Base-by-base conservation (phyloP, 116 monocot genomes). In the Iris pallida region DNA sequence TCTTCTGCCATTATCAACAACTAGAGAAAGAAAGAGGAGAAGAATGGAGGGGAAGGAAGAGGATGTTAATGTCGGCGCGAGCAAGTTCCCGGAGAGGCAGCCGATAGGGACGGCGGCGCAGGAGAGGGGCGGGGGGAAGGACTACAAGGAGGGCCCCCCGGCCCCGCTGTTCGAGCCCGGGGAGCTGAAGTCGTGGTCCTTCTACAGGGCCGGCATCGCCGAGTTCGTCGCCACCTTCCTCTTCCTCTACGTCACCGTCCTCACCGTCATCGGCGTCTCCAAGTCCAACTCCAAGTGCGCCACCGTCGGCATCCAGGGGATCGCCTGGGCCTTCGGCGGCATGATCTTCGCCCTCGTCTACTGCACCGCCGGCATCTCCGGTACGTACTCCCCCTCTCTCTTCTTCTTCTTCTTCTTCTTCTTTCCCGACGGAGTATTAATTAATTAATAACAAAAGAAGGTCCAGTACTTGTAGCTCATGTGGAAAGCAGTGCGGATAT, bases 281-380 rank as follows among this genome's bases (percentile, higher is more conserved):
- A 87, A 78, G 19, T 63, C 76, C 16, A 3, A 13, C 12, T 42
- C 44, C 67, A 83, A 83, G 80, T 87, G 87, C 71, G 41, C 71
- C 11, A 86, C 86, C 13, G 86, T 86, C 4, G 86, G 86, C 4
- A 80, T 86, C 57, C 86, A 86, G 66, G 87, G 87, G 10, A 78
- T 91, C 64, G 83, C 87, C n/a, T 87, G 87, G 87, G 67, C 87
- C 45, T 87, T 83, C 68, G 87, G 87, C 11, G 87, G 87, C 57
- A 87, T 87, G 87, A 87, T 87, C 61, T 87, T 87, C 74, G 66
- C 80, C 68, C 83, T 87, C 65, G 87, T 87, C 64, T 87, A 87
- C 80, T 83, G 83, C 83, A 87, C 80, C 69, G 83, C 87, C 64
- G 83, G 83, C 47, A 83, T 87, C 60, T 87, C 87, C 30, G 30